Evolutionary conservation across 106 monocot species (phyloP).

Genomic region (Dendrobium huoshanense): DNA sequence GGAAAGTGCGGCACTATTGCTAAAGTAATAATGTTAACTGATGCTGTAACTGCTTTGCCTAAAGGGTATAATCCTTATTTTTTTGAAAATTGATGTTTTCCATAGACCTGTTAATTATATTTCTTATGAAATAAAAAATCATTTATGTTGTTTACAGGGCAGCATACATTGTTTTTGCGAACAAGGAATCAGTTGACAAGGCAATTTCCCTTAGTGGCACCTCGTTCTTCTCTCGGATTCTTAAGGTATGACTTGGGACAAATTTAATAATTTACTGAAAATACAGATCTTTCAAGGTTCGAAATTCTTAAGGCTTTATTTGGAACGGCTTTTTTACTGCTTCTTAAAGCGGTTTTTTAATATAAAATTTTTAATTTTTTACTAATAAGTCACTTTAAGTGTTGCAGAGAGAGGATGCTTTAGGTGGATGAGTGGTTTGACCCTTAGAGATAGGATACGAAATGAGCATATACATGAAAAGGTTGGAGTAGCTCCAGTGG

Average conservation of each 20-base stretch:
- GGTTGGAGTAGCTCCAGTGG: too few species aligned
- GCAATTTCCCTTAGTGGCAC: conserved; percentile 64
- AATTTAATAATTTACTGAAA: neutral
- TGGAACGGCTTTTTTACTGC: too few species aligned
- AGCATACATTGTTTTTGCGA: conserved; percentile 56
- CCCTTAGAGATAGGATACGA: too few species aligned
- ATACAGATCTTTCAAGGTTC: neutral
- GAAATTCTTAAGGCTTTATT: too few species aligned
- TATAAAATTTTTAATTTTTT: too few species aligned
- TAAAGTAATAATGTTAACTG: conserved; percentile 48
- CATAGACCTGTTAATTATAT: neutral
- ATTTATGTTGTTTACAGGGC: conserved; percentile 31
- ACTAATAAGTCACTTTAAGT: too few species aligned
- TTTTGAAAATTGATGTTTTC: neutral
- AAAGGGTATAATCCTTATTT: conserved; percentile 55
- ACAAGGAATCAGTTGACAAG: conserved; percentile 66
- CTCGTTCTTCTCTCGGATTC: conserved; percentile 62
- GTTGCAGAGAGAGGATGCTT: too few species aligned
- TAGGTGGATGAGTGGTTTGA: too few species aligned
- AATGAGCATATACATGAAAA: too few species aligned
- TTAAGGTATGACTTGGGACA: conserved; percentile 37
- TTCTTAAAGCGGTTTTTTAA: too few species aligned
- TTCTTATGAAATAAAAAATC: neutral
- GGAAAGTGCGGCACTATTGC: conserved; percentile 49
- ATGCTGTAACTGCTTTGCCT: conserved; percentile 60